A percentile compares a stretch with the other conserved stretches of the same genome.
Evolutionary conservation across 805 yeast genomes (phyloP).

Genomic region (Sungouiella blattae): DNA sequence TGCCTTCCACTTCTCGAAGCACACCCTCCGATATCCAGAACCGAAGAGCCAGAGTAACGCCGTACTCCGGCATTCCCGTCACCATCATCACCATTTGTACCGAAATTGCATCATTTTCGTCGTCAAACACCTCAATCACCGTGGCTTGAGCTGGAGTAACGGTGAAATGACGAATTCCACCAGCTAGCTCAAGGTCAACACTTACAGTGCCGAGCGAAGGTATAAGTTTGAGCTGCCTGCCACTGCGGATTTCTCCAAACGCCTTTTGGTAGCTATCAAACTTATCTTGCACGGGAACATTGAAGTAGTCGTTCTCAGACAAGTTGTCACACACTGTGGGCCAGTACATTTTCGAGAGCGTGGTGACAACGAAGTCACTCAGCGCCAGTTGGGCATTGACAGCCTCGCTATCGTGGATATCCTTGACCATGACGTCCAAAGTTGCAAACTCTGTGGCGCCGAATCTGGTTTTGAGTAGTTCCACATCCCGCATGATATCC

Average conservation of each 20-base stretch:
- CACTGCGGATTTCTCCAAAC: slow-evolving; percentile 47
- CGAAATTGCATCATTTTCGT: slow-evolving; percentile 27
- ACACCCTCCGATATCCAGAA: slow-evolving; percentile 69
- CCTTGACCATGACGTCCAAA: slow-evolving; percentile 81
- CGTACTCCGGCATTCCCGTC: slow-evolving; percentile 18
- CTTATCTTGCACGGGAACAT: slow-evolving; percentile 48
- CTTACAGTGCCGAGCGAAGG: slow-evolving; percentile 61
- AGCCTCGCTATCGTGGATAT: slow-evolving; percentile 54
- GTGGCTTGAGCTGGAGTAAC: slow-evolving; percentile 73
- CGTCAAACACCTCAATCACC: slow-evolving; percentile 49
- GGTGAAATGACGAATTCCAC: slow-evolving; percentile 25
- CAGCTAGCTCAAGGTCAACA: slow-evolving; percentile 44
- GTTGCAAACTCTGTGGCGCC: slow-evolving; percentile 64
- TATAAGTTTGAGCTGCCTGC: slow-evolving; percentile 55
- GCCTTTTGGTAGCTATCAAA: slow-evolving; percentile 42
- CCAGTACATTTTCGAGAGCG: slow-evolving; percentile 83
- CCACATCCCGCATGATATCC: slow-evolving; percentile 42
- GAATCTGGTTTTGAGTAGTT: slow-evolving; percentile 57
- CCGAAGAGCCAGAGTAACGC: slow-evolving; percentile 28
- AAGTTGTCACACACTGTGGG: slow-evolving; percentile 43
- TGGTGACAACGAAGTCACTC: slow-evolving; percentile 47
- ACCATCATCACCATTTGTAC: slow-evolving; percentile 18
- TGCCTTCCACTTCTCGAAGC: slow-evolving; percentile 21
- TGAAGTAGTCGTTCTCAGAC: slow-evolving; percentile 34
- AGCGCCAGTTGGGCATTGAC: slow-evolving; percentile 28